Conservation (phyloP, 306 rosid species). For the barrel medic (Medicago truncatula) region DNA sequence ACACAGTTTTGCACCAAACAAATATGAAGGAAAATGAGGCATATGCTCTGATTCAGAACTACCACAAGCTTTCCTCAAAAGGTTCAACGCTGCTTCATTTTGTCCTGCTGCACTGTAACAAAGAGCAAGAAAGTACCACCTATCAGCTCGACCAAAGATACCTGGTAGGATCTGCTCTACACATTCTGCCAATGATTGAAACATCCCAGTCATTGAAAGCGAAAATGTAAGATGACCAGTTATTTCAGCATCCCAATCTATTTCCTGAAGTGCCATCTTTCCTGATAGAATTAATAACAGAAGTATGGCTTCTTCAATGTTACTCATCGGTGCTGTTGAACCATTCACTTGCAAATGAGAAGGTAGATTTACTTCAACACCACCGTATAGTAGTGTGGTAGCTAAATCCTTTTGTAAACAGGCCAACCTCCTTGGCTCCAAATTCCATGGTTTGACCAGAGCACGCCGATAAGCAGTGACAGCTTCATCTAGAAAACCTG, state of each 20-base stretch:
- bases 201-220: constrained; percentile 74
- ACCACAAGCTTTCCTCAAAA: constrained; percentile 77
- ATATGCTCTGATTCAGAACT: constrained; percentile 67
- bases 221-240: constrained; percentile 80
- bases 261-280: constrained; percentile 62
- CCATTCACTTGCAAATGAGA: constrained; percentile 64
- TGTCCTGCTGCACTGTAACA: constrained; percentile 83
- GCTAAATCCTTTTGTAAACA: constrained; percentile 74
- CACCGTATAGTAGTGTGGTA: constrained; percentile 74
- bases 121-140: constrained; percentile 92
- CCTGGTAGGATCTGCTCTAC: constrained; percentile 86
- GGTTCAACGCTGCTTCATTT: constrained; percentile 71
- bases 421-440: constrained; percentile 69
- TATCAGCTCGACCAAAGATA: constrained; percentile 65
- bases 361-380: constrained; percentile 74
- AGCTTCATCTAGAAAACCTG: constrained; percentile 78
- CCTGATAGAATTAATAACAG: constrained; percentile 69
- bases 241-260: constrained; percentile 80
- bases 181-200: constrained; percentile 71
- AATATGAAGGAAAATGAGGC: constrained; percentile 68
- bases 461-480: constrained; percentile 70
- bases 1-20: constrained; percentile 79
- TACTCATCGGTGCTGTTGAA: constrained; percentile 57
- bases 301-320: constrained; percentile 80
- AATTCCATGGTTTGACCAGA: constrained; percentile 86